Evolutionary conservation across 1,284 basidiomycete genomes (phyloP).

Genomic region (Neotropicomus parvogracilis): DNA sequence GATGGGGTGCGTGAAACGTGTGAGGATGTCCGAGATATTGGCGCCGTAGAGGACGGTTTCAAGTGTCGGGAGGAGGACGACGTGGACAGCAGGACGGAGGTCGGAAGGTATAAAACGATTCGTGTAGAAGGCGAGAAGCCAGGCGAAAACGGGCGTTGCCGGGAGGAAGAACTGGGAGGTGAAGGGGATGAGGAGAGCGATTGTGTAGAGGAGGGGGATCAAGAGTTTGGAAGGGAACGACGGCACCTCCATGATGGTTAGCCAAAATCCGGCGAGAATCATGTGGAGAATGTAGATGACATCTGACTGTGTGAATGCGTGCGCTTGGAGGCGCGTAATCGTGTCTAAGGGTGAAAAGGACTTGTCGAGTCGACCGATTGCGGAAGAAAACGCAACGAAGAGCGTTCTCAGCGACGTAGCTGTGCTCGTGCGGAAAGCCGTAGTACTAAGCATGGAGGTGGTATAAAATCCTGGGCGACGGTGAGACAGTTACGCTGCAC

Average conservation of each 20-base stretch:
- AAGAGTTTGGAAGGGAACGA: slow-evolving; percentile 73
- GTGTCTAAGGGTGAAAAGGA: slow-evolving; percentile 70
- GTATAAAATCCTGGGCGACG: too few species aligned
- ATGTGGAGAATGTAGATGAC: slow-evolving; percentile 64
- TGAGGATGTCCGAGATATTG: slow-evolving; percentile 95
- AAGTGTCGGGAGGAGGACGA: slow-evolving; percentile 89
- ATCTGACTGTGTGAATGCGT: slow-evolving; percentile 61
- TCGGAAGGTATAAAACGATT: slow-evolving; percentile 79
- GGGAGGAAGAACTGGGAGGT: slow-evolving; percentile 93
- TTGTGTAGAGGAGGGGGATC: slow-evolving; percentile 72
- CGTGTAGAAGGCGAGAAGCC: slow-evolving; percentile 83
- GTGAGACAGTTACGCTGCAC: background rate
- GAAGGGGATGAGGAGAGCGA: slow-evolving; percentile 77
- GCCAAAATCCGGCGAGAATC: slow-evolving; percentile 66
- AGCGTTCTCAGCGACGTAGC: slow-evolving; percentile 10
- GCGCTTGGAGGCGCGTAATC: slow-evolving; percentile 55
- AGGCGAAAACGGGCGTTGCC: slow-evolving; percentile 83
- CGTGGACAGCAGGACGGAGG: slow-evolving; percentile 81
- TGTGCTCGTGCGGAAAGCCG: slow-evolving; percentile 5
- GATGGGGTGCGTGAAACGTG: slow-evolving; percentile 86
- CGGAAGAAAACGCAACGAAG: slow-evolving; percentile 49
- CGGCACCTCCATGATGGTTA: slow-evolving; percentile 74
- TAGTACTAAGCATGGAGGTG: slow-evolving; percentile 8
- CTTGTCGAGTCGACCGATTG: slow-evolving; percentile 69
- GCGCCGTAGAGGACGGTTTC: slow-evolving; percentile 95